These are phyloP conservation scores for Backusella sp. DNA, from an alignment of 192 early-diverging fungal species.

Conservation along the genomic window DNA sequence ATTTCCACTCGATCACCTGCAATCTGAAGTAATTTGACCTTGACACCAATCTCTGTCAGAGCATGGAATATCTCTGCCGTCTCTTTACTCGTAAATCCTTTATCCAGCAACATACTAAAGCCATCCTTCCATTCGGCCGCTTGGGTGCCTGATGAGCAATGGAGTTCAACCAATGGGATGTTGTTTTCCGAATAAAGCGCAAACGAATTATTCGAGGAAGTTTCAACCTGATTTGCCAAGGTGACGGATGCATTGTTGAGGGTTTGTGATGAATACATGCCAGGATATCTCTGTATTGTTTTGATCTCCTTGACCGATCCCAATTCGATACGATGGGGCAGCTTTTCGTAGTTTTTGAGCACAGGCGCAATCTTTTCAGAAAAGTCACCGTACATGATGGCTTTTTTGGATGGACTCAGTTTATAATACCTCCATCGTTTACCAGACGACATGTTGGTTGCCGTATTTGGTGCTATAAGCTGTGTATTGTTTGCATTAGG, in stretches of 20 bases:
- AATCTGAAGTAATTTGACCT: constrained; percentile 63
- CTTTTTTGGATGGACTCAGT: constrained; percentile 55
- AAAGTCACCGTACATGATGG: constrained; percentile 70
- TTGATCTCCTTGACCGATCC: constrained; percentile 45
- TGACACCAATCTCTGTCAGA: constrained; percentile 68
- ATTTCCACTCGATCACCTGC: constrained; percentile 62
- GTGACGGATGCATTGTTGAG: background rate
- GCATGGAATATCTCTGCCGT: constrained; percentile 62
- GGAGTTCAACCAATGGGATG: constrained; percentile 55
- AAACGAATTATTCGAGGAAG: constrained; percentile 20
- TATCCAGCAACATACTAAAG: constrained; percentile 68
- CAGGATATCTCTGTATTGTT: constrained; percentile 12
- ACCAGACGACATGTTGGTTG: background rate
- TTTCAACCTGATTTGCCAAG: background rate
- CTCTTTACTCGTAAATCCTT: constrained; percentile 59
- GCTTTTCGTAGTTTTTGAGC: constrained; percentile 36
- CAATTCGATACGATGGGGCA: constrained; percentile 57
- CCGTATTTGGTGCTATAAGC: constrained; percentile 13
- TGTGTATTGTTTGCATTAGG: background rate
- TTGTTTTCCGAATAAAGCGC: constrained; percentile 41
- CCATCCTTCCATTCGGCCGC: constrained; percentile 75
- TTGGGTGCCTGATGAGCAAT: constrained; percentile 43
- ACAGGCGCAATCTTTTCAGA: constrained; percentile 35
- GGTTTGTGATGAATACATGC: background rate
- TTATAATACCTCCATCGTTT: constrained; percentile 59